Conservation (phyloP, 2,329 filamentous ascomycete genomes). For the Cladorrhinum sp. region DNA sequence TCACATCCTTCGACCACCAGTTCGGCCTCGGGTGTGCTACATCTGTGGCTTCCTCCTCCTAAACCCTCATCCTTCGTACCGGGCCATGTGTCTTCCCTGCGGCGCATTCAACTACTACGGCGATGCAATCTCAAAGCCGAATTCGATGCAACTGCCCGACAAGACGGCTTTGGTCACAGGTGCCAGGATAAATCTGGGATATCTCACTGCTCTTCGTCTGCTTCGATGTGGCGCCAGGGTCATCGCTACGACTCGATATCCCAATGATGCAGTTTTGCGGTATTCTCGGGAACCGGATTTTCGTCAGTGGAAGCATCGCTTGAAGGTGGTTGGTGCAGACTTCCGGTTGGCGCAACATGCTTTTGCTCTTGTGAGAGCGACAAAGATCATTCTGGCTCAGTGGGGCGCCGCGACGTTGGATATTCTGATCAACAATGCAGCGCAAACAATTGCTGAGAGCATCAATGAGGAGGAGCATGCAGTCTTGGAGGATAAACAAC, state of each 20-base stretch:
- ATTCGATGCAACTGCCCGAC: constrained; percentile 27
- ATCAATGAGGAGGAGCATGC: constrained; percentile 31
- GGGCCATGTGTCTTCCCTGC: constrained; percentile 33
- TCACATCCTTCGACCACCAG: neutral
- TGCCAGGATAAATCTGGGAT: constrained; percentile 36
- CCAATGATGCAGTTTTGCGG: constrained; percentile 32
- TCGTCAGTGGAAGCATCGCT: constrained; percentile 21
- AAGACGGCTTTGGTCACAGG: constrained; percentile 36
- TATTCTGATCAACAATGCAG: constrained; percentile 39
- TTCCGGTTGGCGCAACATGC: constrained; percentile 14
- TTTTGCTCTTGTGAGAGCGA: constrained; percentile 9
- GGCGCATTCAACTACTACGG: constrained; percentile 35
- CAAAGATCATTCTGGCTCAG: neutral
- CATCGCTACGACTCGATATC: constrained; percentile 37
- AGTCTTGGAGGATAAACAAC: constrained; percentile 19
- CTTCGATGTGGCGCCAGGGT: constrained; percentile 36
- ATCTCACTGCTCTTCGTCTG: constrained; percentile 32
- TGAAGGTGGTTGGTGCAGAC: constrained; percentile 19
- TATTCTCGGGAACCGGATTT: constrained; percentile 28
- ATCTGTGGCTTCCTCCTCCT: constrained; percentile 32
- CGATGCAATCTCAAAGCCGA: constrained; percentile 30
- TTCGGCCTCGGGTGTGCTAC: constrained; percentile 29
- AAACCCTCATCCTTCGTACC: constrained; percentile 23
- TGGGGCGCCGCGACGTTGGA: constrained; percentile 25
- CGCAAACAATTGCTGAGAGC: constrained; percentile 38